Base-by-base conservation (phyloP, 371 early-diverging fungal species). In the Dipsacomyces acuminosporus region DNA sequence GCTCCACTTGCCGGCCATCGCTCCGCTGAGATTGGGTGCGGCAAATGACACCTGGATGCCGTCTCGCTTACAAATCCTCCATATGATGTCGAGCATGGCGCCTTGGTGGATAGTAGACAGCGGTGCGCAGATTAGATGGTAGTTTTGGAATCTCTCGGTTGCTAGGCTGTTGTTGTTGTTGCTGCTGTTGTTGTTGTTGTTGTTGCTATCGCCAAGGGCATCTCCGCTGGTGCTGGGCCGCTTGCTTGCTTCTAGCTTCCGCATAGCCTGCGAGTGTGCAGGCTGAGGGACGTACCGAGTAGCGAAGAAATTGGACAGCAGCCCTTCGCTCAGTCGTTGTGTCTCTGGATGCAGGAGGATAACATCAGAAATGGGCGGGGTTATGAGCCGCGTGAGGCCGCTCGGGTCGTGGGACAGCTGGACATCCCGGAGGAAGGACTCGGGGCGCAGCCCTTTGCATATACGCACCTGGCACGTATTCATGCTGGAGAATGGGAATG, bases 261-360 rank as follows among this genome's bases (percentile, higher is more conserved):
- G 30, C 7, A 5, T 11, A 30, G 7, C 30, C 5, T 30, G 30
- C 11, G 30, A 5, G 30, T 7, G 30, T 11, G 30, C 7, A 18
- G 24, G 18, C 8, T 36, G 52, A 1, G 42, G 43, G 11, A 40
- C 13, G 35, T 42, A 61, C 18, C 49, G 22, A 6, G 65, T 61
- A 24, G 56, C 71, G 19, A 61, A 71, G 24, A 72, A 72, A 52
- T 64, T 71, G 11, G 71, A 70, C 26, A 63, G 48, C 45, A 72
- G 42, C 3, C 72, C 72, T 38, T 72, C 55, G 51, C 54, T 54
- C 45, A 65, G 51, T 8, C 54, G 43, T 49, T 56, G 51, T 14
- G 52, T 62, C 43, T 41, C 38, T 0, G 59, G 71, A 33, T 72
- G 42, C 45, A 59, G 35, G 45, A 72, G 49, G 21, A 72, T 43